Percentiles rank a stretch among this genome's conserved stretches.
phyloP scores from a whole-genome alignment of 306 rosid species.

The Ochetophila trinervis region DNA sequence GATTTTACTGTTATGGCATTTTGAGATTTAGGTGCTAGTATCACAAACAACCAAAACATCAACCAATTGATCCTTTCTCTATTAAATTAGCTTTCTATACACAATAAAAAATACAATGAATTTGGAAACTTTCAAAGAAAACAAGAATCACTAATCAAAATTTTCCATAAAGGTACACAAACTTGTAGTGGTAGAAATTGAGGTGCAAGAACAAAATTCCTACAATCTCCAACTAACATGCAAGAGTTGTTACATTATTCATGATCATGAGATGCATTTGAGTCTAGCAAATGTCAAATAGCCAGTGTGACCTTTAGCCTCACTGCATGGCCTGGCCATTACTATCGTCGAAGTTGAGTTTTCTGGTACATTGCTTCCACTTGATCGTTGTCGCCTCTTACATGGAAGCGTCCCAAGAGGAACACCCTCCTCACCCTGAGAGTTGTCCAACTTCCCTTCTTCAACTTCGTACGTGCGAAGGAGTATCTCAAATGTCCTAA shows the following conservation, averaged over 20 bases:
- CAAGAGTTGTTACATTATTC: not conserved
- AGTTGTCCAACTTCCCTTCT: constrained; percentile 44
- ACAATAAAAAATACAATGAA: not conserved
- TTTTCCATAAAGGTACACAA: constrained; percentile 6
- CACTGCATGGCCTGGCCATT: constrained; percentile 66
- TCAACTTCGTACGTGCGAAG: constrained; percentile 70
- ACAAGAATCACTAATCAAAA: not conserved
- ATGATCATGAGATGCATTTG: constrained; percentile 44
- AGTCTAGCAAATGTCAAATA: constrained; percentile 85
- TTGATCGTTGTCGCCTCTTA: constrained; percentile 60
- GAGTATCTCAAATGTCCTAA: constrained; percentile 85
- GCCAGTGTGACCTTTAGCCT: constrained; percentile 92
- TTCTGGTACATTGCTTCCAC: constrained; percentile 35
- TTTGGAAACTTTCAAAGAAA: not conserved
- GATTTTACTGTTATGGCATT: too few relatives aligned
- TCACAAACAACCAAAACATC: not conserved
- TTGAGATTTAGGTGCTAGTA: not conserved
- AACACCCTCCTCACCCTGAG: constrained; percentile 19
- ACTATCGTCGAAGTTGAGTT: constrained; percentile 38
- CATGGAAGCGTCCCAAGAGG: constrained; percentile 53
- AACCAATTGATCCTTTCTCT: not conserved
- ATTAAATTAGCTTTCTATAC: not conserved
- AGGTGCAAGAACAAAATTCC: constrained; percentile 3
- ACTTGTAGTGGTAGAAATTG: not conserved
- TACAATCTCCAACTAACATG: constrained; percentile 15